These are phyloP conservation scores for Suhomyces ambrosiae DNA, from an alignment of 1,139 yeast species.

Conservation along the genomic window DNA sequence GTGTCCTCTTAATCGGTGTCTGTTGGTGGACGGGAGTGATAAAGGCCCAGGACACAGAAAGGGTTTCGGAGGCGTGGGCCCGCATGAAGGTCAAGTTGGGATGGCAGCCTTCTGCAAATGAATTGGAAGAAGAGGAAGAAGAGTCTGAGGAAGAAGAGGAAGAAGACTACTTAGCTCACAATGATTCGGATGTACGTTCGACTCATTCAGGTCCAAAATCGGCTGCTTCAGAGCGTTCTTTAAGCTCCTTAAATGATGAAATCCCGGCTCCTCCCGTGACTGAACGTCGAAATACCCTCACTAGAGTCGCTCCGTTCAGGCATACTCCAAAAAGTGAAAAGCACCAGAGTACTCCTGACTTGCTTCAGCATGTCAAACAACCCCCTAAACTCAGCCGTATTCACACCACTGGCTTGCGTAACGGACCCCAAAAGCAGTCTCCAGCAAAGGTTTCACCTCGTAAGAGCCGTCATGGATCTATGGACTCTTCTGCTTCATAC, in stretches of 20 bases:
- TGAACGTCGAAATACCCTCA: constrained; percentile 23
- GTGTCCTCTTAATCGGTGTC: constrained; percentile 25
- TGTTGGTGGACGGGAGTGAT: constrained; percentile 38
- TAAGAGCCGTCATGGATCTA: constrained; percentile 14
- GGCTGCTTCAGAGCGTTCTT: constrained; percentile 3
- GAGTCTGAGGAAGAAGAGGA: constrained; percentile 10
- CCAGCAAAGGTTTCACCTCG: constrained; percentile 6
- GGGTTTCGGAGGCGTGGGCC: constrained; percentile 13
- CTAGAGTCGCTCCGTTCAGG: constrained; percentile 30
- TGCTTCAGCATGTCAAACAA: constrained; percentile 11
- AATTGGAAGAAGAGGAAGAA: constrained; percentile 1
- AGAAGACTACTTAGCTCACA: constrained; percentile 7
- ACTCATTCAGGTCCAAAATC: constrained; percentile 3
- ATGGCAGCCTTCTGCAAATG: constrained; percentile 4
- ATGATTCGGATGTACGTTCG: constrained; percentile 4
- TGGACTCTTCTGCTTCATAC: constrained; percentile 14
- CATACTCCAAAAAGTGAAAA: constrained; percentile 16
- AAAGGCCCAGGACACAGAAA: constrained; percentile 24
- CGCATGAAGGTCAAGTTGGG: constrained; percentile 14
- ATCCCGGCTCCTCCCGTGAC: constrained; percentile 14
- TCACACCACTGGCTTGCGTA: constrained; percentile 16
- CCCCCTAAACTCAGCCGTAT: constrained; percentile 18
- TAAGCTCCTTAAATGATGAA: constrained; percentile 4
- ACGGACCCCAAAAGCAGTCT: constrained; percentile 5
- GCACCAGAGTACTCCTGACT: constrained; percentile 23